These are phyloP conservation scores for Sphaerobolus stellatus DNA, from an alignment of 1,284 basidiomycete genomes.

Conservation along the genomic window DNA sequence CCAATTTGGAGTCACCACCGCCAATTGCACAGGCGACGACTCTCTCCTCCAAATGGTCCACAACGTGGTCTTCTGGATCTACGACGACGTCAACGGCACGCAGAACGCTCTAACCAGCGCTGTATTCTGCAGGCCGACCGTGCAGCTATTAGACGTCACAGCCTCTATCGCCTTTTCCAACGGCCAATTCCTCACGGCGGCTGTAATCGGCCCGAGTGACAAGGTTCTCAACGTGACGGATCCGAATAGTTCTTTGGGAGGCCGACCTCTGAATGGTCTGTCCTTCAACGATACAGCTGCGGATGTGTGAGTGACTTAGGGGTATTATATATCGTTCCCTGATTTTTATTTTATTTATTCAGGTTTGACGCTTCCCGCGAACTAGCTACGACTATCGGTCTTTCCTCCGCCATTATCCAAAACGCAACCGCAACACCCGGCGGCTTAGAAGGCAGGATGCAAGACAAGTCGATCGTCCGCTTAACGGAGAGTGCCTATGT, in stretches of 20 bases:
- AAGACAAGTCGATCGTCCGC: slow-evolving; percentile 35
- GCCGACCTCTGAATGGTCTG: slow-evolving; percentile 52
- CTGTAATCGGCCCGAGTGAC: slow-evolving; percentile 31
- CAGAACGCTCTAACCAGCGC: slow-evolving; percentile 28
- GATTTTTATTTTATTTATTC: background rate
- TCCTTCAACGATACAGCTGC: slow-evolving; percentile 42
- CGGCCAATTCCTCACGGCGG: slow-evolving; percentile 8
- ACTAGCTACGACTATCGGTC: slow-evolving; percentile 43
- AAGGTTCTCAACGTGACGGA: slow-evolving; percentile 46
- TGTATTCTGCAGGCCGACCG: slow-evolving; percentile 46
- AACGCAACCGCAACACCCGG: slow-evolving; percentile 37
- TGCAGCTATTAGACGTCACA: slow-evolving; percentile 42
- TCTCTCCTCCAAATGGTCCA: slow-evolving; percentile 41
- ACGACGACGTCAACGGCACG: slow-evolving; percentile 9
- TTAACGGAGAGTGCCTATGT: slow-evolving; percentile 48
- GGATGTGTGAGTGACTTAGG: slow-evolving; percentile 27
- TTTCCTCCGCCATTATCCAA: slow-evolving; percentile 52
- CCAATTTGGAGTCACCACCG: slow-evolving; percentile 35
- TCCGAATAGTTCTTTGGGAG: slow-evolving; percentile 35
- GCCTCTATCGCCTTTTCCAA: slow-evolving; percentile 33
- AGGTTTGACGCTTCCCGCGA: slow-evolving; percentile 17
- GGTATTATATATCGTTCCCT: too few relatives aligned
- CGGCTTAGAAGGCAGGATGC: slow-evolving; percentile 39
- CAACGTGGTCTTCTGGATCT: slow-evolving; percentile 61
- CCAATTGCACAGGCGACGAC: slow-evolving; percentile 2